These are phyloP conservation scores for Kluyveromyces starmeri DNA, from an alignment of 805 yeast species.

Conservation along the genomic window DNA sequence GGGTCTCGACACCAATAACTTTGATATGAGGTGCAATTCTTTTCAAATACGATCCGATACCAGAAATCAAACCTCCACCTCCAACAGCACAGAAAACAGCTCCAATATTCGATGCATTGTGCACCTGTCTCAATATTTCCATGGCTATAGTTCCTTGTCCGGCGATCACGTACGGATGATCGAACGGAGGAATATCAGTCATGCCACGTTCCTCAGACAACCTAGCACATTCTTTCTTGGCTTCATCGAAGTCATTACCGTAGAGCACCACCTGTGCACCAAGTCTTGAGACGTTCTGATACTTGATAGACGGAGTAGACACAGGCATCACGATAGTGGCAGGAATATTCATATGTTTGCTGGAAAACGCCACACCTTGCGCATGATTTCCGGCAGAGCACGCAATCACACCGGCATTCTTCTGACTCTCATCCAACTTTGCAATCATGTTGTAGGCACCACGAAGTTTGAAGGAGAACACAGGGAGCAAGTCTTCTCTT, in stretches of 20 bases:
- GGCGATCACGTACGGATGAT: slow-evolving; percentile 95
- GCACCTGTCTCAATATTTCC: slow-evolving; percentile 83
- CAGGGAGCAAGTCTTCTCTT: slow-evolving; percentile 91
- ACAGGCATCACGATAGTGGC: slow-evolving; percentile 98
- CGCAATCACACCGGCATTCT: slow-evolving; percentile 84
- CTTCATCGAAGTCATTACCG: slow-evolving; percentile 94
- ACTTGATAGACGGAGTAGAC: slow-evolving; percentile 93
- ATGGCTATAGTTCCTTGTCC: slow-evolving; percentile 98
- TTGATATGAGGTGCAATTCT: slow-evolving; percentile 97
- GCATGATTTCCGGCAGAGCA: slow-evolving; percentile 99
- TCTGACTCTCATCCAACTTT: slow-evolving; percentile 50
- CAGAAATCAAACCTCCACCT: slow-evolving; percentile 94
- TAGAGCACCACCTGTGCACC: slow-evolving; percentile 90
- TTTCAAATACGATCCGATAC: slow-evolving; percentile 82
- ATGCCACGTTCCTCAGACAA: slow-evolving; percentile 60
- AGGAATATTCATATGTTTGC: slow-evolving; percentile 74
- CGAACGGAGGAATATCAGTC: slow-evolving; percentile 95
- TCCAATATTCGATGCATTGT: slow-evolving; percentile 50
- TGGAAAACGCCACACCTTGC: slow-evolving; percentile 95
- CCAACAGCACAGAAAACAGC: slow-evolving; percentile 94
- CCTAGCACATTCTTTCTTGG: slow-evolving; percentile 81
- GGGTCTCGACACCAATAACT: slow-evolving; percentile 91
- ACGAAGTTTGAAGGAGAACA: slow-evolving; percentile 89
- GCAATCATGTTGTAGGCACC: slow-evolving; percentile 99
- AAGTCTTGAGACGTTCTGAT: slow-evolving; percentile 78